A percentile compares a stretch with the other conserved stretches of the same genome.
Evolutionary conservation across 2,329 filamentous ascomycete genomes (phyloP).

Genomic region (Phyllosticta citriasiana): DNA sequence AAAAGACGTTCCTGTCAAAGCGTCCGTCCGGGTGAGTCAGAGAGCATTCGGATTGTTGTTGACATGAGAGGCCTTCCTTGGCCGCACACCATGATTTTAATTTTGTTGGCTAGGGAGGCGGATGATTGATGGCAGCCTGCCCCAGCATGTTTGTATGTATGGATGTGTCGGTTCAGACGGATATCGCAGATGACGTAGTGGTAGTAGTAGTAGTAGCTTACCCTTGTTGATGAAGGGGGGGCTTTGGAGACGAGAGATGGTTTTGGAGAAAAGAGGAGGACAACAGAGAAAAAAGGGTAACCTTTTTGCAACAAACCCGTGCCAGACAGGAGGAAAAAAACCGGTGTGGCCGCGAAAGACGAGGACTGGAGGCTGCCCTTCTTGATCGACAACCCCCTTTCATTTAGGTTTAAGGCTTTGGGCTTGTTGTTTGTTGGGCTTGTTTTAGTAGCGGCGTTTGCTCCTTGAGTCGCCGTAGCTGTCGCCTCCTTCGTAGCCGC

Average conservation of each 20-base stretch:
- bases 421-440: constrained; percentile 1
- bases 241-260: neutral
- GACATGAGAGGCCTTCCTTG: too few relatives aligned
- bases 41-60: too few relatives aligned
- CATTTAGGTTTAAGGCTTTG: neutral
- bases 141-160: too few relatives aligned
- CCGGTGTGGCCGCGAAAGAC: neutral
- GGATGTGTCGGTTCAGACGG: too few relatives aligned
- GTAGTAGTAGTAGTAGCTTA: constrained; percentile 2
- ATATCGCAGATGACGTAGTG: too few relatives aligned
- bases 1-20: too few relatives aligned
- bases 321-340: neutral
- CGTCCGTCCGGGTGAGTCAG: too few relatives aligned
- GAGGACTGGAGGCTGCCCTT: neutral
- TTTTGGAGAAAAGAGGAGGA: neutral
- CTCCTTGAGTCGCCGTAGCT: constrained; percentile 65
- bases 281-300: constrained; percentile 7
- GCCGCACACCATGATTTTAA: too few relatives aligned
- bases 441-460: constrained; percentile 43
- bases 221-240: constrained; percentile 10
- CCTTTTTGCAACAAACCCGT: constrained; percentile 10
- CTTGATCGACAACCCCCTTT: neutral
- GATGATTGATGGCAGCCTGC: too few relatives aligned
- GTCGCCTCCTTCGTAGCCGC: constrained; percentile 63
- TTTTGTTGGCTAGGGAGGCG: too few relatives aligned